Evolutionary conservation across 148 eudicot species (phyloP).

Genomic region (Cornus suecica): DNA sequence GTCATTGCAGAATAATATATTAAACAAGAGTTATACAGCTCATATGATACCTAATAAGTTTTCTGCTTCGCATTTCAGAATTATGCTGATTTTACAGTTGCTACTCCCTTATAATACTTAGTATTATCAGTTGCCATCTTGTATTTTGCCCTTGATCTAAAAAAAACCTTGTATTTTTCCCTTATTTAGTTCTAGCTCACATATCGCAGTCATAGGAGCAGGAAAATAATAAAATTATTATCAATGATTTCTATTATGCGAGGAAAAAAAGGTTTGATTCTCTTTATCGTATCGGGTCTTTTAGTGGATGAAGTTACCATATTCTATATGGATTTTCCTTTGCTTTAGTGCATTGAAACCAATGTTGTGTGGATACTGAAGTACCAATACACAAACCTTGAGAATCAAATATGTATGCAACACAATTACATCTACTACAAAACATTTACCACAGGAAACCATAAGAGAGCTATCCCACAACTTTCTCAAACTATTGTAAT

Average conservation of each 20-base stretch:
- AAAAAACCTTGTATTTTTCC: neutral
- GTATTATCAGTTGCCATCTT: neutral
- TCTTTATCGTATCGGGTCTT: too few relatives aligned
- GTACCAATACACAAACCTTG: neutral
- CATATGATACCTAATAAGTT: neutral
- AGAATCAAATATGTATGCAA: neutral
- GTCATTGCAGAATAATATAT: neutral
- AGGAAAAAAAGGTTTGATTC: too few relatives aligned
- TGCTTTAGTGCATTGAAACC: too few relatives aligned
- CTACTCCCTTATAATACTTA: neutral
- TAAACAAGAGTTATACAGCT: neutral
- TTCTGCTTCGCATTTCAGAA: neutral
- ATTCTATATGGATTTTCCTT: too few relatives aligned
- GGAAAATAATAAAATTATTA: too few relatives aligned
- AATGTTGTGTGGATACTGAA: too few relatives aligned
- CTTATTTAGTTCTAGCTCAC: neutral
- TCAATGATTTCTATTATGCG: too few relatives aligned
- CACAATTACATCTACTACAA: neutral
- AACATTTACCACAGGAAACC: neutral
- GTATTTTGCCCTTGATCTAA: neutral
- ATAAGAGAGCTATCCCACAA: too few relatives aligned
- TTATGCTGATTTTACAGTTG: neutral
- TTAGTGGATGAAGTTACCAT: too few relatives aligned
- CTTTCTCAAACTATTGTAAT: too few relatives aligned
- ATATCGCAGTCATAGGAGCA: too few relatives aligned